These are phyloP conservation scores for Aspergillus cavernicola DNA, from an alignment of 495 filamentous ascomycete species.

Conservation along the genomic window DNA sequence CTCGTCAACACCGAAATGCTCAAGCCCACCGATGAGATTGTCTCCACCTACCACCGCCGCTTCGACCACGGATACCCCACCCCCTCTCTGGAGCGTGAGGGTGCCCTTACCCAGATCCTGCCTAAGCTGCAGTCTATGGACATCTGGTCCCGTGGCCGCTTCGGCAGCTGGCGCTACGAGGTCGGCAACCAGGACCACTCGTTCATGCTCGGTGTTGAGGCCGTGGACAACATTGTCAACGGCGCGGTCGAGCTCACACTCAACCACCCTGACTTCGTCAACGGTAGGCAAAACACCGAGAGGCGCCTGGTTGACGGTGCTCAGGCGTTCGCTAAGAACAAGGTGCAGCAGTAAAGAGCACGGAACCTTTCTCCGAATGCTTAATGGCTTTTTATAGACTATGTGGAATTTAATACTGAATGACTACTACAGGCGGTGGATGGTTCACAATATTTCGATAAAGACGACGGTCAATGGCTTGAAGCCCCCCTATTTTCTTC, in stretches of 20 bases:
- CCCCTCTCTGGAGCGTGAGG: constrained; percentile 90
- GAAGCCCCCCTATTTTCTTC: constrained; percentile 13
- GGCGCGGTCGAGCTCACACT: constrained; percentile 93
- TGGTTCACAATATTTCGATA: constrained; percentile 12
- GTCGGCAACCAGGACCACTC: constrained; percentile 97
- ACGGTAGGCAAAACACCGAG: constrained; percentile 83
- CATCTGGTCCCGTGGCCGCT: constrained; percentile 94
- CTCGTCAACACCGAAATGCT: constrained; percentile 98
- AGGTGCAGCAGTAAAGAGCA: constrained; percentile 32
- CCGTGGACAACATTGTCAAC: constrained; percentile 91
- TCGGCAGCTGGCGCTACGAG: constrained; percentile 98
- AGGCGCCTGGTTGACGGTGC: constrained; percentile 78
- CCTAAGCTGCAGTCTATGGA: constrained; percentile 85
- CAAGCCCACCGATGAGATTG: constrained; percentile 84
- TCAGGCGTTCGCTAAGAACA: constrained; percentile 56
- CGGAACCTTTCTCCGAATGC: not conserved
- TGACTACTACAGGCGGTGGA: constrained; percentile 11
- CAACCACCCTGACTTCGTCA: constrained; percentile 99
- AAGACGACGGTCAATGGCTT: constrained; percentile 18
- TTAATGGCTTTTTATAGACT: constrained; percentile 15
- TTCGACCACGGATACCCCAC: constrained; percentile 99
- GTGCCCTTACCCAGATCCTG: constrained; percentile 85
- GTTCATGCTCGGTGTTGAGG: constrained; percentile 98
- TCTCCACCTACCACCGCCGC: constrained; percentile 96
- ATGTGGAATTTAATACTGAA: constrained; percentile 21